Evolutionary conservation across 225 moss, liverwort and hornwort genomes (phyloP), one percentile per base, ranked within the genome.

Genomic region (Physcomitrellopsis africana): DNA sequence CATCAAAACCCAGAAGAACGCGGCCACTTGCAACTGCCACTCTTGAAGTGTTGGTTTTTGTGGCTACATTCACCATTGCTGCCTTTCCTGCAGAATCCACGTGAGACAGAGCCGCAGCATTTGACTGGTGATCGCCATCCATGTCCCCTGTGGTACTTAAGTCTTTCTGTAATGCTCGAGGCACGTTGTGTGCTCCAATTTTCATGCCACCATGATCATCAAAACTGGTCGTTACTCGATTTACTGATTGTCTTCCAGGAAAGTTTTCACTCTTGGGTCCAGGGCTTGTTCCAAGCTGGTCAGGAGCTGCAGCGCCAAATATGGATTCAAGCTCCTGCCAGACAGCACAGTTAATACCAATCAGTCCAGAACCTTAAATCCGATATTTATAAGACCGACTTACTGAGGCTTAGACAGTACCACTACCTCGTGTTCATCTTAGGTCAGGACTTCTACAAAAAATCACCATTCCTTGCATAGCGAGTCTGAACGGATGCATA

Each of bases 51-150:
- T 85, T 78, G 3, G 54, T 12, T 77, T 93, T 97, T 20, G 80
- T 58, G 0, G 81, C 60, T 22, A 97, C 90, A 46, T 97, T 89
- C 82, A 97, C 93, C 97, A 94, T 94, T 7, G 93, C 84, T 14
- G 94, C 91, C 76, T 88, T 91, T 26, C 97, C 97, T 16, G 87
- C 56, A 16, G 64, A 70, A 67, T 97, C 90, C 18, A 97, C 89
- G 59, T 94, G 97, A 9, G 97, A 87, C 51, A 97, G 89, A 57
- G 60, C 48, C 10, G 11, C 41, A 51, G 41, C 51, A 3, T 18
- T 41, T 15, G 68, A 18, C 23, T 63, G 77, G 8, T 23, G 43
- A 26, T 45, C 32, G 13, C 42, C 20, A 22, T 20, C 22, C 27
- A 14, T 3, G 11, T 17, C 32, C 5, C 32, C 49, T 46, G 11